Evolutionary conservation across 2,329 filamentous ascomycete genomes (phyloP).

Genomic region (Penicillium sp.): DNA sequence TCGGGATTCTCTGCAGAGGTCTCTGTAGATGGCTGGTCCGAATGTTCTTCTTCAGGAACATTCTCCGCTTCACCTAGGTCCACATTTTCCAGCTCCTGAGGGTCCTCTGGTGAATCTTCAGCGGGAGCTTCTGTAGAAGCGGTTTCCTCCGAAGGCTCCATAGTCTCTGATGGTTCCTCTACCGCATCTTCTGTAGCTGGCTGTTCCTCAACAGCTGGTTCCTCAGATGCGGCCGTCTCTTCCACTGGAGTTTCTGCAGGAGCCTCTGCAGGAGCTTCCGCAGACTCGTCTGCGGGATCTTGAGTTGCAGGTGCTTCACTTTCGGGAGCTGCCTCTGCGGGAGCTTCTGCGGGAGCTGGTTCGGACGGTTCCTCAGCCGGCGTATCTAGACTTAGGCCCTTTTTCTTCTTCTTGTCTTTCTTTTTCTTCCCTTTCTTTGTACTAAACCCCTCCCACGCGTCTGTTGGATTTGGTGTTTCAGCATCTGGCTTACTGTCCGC

Average conservation of each 20-base stretch:
- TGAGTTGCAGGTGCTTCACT: slow-evolving; percentile 16
- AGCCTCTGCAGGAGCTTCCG: no score
- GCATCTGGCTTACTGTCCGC: slow-evolving; percentile 15
- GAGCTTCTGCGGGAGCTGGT: slow-evolving; percentile 16
- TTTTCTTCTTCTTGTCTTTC: slow-evolving; percentile 12
- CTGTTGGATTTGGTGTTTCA: slow-evolving; percentile 3
- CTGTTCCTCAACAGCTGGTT: slow-evolving; percentile 15
- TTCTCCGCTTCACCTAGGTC: slow-evolving; percentile 8
- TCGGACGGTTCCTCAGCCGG: slow-evolving; percentile 7
- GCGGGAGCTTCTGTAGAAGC: slow-evolving; percentile 15
- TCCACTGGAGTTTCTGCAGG: slow-evolving; percentile 16
- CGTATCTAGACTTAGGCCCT: not conserved
- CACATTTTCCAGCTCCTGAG: not conserved
- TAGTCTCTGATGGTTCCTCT: slow-evolving; percentile 16
- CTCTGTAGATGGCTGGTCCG: not conserved
- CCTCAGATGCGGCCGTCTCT: slow-evolving; percentile 16
- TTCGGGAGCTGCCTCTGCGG: slow-evolving; percentile 7
- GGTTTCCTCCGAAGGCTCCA: slow-evolving; percentile 15
- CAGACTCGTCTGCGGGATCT: slow-evolving; percentile 17
- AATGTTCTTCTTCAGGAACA: not conserved
- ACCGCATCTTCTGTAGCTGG: slow-evolving; percentile 17
- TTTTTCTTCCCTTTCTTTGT: slow-evolving; percentile 6
- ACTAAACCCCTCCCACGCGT: not conserved
- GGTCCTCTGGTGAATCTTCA: slow-evolving; percentile 9
- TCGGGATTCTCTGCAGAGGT: not conserved